Evolutionary conservation across 2,329 filamentous ascomycete species (phyloP).

Genomic region (Chaetomiaceae sp.): DNA sequence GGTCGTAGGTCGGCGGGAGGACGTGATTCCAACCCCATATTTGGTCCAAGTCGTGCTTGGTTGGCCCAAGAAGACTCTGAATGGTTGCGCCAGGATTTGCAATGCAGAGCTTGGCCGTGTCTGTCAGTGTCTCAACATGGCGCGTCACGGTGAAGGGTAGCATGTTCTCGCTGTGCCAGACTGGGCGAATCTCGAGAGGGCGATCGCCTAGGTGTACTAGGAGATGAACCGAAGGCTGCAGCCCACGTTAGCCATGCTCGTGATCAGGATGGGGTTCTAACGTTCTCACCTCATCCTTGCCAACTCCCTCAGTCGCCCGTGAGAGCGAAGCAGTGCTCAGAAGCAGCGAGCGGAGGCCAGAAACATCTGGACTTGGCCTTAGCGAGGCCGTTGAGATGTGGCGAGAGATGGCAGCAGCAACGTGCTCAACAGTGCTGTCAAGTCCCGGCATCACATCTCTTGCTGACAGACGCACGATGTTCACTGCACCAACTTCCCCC

Average conservation of each 20-base stretch:
- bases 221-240: conserved; percentile 31
- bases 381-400: conserved; percentile 19
- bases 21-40: conserved; percentile 38
- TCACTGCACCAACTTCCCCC: neutral
- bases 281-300: conserved; percentile 26
- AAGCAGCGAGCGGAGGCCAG: conserved; percentile 7
- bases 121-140: conserved; percentile 39
- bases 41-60: conserved; percentile 38
- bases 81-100: conserved; percentile 29
- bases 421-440: conserved; percentile 29
- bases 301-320: conserved; percentile 5
- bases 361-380: neutral
- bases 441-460: conserved; percentile 31
- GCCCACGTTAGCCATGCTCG: neutral
- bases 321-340: conserved; percentile 21
- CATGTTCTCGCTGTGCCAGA: conserved; percentile 38
- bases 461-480: conserved; percentile 7
- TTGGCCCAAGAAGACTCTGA: conserved; percentile 31
- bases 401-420: conserved; percentile 27
- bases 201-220: conserved; percentile 28
- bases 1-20: conserved; percentile 31
- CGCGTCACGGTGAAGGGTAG: conserved; percentile 39
- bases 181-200: conserved; percentile 34
- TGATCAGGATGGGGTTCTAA: too few species aligned
- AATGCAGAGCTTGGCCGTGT: conserved; percentile 36